Conservation (phyloP, 139 green algal genomes). For the Chlorella ohadii region DNA sequence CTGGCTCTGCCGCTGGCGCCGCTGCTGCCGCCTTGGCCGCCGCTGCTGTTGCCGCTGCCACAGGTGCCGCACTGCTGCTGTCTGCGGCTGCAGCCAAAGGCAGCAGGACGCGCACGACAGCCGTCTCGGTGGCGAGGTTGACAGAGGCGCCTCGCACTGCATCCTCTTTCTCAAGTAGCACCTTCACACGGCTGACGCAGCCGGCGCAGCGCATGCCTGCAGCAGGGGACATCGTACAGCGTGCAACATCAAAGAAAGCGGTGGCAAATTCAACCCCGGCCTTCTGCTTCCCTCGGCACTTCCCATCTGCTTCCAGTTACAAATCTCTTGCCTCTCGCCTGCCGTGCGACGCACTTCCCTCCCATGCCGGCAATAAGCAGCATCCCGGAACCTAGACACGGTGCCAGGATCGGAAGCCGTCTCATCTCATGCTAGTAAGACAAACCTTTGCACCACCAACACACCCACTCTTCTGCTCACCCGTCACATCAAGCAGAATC, state of each 20-base stretch:
- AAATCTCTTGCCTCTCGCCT: too few relatives aligned
- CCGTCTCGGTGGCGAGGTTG: constrained; percentile 92
- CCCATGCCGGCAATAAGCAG: too few relatives aligned
- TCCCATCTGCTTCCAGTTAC: too few relatives aligned
- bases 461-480: too few relatives aligned
- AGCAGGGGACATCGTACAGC: background rate
- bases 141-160: constrained; percentile 69
- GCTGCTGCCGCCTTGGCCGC: background rate
- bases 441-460: too few relatives aligned
- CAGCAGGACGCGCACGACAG: constrained; percentile 78
- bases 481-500: constrained; percentile 81
- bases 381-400: too few relatives aligned
- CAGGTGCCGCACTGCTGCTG: background rate
- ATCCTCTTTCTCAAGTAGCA: constrained; percentile 72
- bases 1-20: background rate
- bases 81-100: background rate
- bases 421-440: too few relatives aligned
- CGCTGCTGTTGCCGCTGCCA: background rate
- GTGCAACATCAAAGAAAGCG: too few relatives aligned
- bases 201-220: constrained; percentile 91
- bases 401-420: too few relatives aligned
- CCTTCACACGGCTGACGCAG: constrained; percentile 82
- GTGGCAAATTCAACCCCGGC: too few relatives aligned
- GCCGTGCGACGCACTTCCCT: too few relatives aligned
- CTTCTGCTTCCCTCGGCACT: too few relatives aligned